phyloP scores from a whole-genome alignment of 2,329 filamentous ascomycete genomes.

The Teratosphaeriaceae sp. region DNA sequence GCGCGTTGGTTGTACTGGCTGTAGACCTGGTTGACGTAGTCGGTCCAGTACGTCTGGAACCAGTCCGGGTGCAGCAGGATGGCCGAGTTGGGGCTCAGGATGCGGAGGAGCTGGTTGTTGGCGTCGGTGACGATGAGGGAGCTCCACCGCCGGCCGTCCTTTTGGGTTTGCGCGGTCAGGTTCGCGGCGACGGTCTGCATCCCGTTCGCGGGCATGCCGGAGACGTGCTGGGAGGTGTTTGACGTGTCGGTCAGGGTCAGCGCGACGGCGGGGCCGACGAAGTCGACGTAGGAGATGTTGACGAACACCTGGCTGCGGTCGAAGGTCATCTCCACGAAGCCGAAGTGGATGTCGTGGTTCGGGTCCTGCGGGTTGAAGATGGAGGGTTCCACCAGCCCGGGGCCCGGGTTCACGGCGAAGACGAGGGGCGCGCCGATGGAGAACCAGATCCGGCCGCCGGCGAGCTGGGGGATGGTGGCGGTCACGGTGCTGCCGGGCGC shows the following conservation, averaged over 20 bases:
- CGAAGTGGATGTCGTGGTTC: constrained; percentile 40
- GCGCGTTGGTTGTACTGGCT: constrained; percentile 37
- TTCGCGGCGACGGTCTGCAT: constrained; percentile 49
- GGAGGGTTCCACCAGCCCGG: constrained; percentile 30
- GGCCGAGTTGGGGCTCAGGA: constrained; percentile 40
- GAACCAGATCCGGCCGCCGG: constrained; percentile 34
- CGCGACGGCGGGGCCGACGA: constrained; percentile 37
- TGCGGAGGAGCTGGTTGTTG: constrained; percentile 34
- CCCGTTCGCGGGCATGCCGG: constrained; percentile 53
- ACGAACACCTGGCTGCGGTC: constrained; percentile 41
- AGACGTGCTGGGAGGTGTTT: constrained; percentile 42
- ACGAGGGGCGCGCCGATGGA: constrained; percentile 25
- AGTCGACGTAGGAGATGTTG: constrained; percentile 37
- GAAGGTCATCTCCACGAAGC: constrained; percentile 39
- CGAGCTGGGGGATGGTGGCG: constrained; percentile 29
- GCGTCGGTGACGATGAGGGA: constrained; percentile 45
- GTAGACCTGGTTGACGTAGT: constrained; percentile 48
- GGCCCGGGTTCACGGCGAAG: constrained; percentile 31
- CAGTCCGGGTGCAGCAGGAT: constrained; percentile 40
- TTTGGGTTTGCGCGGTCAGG: constrained; percentile 48
- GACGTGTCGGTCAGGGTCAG: constrained; percentile 32
- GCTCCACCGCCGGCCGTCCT: constrained; percentile 57
- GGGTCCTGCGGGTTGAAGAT: constrained; percentile 35
- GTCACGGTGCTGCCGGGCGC: constrained; percentile 27
- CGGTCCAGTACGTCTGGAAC: constrained; percentile 47